These are phyloP conservation scores for Podila verticillata DNA, from an alignment of 192 early-diverging fungal genomes.

Conservation along the genomic window DNA sequence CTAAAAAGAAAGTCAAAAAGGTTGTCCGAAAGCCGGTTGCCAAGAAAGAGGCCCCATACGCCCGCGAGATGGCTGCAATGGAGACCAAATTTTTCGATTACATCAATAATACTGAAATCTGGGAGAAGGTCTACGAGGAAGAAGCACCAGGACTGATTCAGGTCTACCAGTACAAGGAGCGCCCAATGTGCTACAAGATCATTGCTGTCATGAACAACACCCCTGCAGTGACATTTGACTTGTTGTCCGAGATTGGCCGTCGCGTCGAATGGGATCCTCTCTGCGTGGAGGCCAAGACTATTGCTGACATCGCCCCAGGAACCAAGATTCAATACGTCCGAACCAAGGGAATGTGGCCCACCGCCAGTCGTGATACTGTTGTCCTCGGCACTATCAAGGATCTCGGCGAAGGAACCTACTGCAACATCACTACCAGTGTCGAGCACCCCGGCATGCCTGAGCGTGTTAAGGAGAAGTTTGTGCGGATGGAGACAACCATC, in stretches of 20 bases:
- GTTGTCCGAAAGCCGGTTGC: background rate
- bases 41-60: slow-evolving; percentile 24
- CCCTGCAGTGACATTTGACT: slow-evolving; percentile 40
- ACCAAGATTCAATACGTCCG: slow-evolving; percentile 42
- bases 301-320: slow-evolving; percentile 27
- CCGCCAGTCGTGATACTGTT: slow-evolving; percentile 42
- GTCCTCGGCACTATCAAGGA: slow-evolving; percentile 40
- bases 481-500: slow-evolving; percentile 39
- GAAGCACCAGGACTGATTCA: slow-evolving; percentile 10
- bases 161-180: slow-evolving; percentile 38
- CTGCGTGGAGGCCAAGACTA: slow-evolving; percentile 36
- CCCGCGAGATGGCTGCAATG: slow-evolving; percentile 26
- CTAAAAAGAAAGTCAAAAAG: slow-evolving; percentile 12
- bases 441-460: slow-evolving; percentile 40
- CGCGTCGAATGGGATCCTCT: slow-evolving; percentile 43
- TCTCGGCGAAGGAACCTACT: slow-evolving; percentile 16
- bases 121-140: slow-evolving; percentile 50
- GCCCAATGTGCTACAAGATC: slow-evolving; percentile 51
- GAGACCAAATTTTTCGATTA: slow-evolving; percentile 44
- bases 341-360: slow-evolving; percentile 50
- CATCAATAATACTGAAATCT: slow-evolving; percentile 32
- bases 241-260: slow-evolving; percentile 26
- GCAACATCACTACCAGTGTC: slow-evolving; percentile 44
- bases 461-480: slow-evolving; percentile 32
- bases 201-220: slow-evolving; percentile 38